Percentiles rank a stretch among this genome's conserved stretches.
Conservation (phyloP, 2,329 filamentous ascomycete genomes). For the Parascedosporium putredinis region DNA sequence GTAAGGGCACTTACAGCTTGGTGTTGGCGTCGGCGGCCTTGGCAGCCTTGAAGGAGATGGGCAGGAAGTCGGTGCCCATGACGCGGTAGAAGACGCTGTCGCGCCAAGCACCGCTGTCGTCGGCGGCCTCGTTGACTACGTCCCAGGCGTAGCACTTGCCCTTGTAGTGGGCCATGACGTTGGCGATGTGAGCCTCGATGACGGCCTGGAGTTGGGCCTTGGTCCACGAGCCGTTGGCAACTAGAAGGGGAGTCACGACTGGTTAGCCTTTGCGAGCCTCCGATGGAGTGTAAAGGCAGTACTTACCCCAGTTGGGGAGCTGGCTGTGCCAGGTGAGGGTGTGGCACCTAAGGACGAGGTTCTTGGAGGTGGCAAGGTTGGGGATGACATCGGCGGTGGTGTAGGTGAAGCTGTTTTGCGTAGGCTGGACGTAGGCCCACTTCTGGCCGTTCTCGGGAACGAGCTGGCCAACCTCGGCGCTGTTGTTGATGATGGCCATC, state of each 20-base stretch:
- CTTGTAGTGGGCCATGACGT: constrained; percentile 47
- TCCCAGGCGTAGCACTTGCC: constrained; percentile 55
- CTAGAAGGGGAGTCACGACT: neutral
- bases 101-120: constrained; percentile 49
- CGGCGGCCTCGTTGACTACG: constrained; percentile 55
- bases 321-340: constrained; percentile 56
- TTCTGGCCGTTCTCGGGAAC: constrained; percentile 63
- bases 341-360: constrained; percentile 52
- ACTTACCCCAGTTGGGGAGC: constrained; percentile 47
- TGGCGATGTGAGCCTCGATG: constrained; percentile 50
- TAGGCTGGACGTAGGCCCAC: constrained; percentile 47
- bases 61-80: constrained; percentile 59
- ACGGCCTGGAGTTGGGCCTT: constrained; percentile 40
- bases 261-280: neutral
- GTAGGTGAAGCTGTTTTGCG: constrained; percentile 43
- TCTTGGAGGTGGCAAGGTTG: constrained; percentile 44
- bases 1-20: constrained; percentile 45
- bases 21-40: constrained; percentile 53
- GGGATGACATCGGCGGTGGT: constrained; percentile 47
- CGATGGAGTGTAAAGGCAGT: constrained; percentile 31
- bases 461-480: constrained; percentile 49
- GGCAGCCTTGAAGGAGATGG: constrained; percentile 60
- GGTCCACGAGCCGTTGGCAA: constrained; percentile 7
- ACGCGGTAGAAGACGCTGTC: constrained; percentile 54
- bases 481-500: constrained; percentile 25